Conservation (phyloP, 495 filamentous ascomycete species). For the Aspergillus incahuasiensis region DNA sequence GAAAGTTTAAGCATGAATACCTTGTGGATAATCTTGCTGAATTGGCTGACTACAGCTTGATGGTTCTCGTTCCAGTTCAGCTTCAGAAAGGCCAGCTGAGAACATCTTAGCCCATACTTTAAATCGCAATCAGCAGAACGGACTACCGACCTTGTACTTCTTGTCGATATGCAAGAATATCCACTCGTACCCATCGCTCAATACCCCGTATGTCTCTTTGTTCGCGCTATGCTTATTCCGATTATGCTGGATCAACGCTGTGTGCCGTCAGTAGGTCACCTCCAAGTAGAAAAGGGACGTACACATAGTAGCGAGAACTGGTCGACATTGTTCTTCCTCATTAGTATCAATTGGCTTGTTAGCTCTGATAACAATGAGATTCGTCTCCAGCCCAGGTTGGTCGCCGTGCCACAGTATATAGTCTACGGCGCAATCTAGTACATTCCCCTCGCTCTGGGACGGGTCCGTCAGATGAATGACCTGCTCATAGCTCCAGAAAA, state of each 20-base stretch:
- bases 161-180: too few species aligned
- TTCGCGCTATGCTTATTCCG: too few species aligned
- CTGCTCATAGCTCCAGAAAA: constrained; percentile 1
- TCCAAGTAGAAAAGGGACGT: too few species aligned
- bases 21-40: background rate
- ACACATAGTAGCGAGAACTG: too few species aligned
- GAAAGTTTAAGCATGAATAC: background rate
- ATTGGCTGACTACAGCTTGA: background rate
- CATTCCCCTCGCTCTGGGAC: background rate
- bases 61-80: background rate
- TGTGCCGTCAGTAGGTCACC: too few species aligned
- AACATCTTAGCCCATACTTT: background rate
- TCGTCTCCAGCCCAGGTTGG: background rate
- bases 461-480: background rate
- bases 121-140: too few species aligned
- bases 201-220: too few species aligned
- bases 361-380: background rate
- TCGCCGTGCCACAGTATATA: constrained; percentile 1
- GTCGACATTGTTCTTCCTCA: too few species aligned
- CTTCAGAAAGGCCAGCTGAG: background rate
- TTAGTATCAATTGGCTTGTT: background rate
- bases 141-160: too few species aligned
- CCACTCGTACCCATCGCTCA: too few species aligned
- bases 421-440: background rate
- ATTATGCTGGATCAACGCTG: too few species aligned